Evolutionary conservation across 164 flowering plant genomes (phyloP).

Genomic region (Akebia trifoliata): DNA sequence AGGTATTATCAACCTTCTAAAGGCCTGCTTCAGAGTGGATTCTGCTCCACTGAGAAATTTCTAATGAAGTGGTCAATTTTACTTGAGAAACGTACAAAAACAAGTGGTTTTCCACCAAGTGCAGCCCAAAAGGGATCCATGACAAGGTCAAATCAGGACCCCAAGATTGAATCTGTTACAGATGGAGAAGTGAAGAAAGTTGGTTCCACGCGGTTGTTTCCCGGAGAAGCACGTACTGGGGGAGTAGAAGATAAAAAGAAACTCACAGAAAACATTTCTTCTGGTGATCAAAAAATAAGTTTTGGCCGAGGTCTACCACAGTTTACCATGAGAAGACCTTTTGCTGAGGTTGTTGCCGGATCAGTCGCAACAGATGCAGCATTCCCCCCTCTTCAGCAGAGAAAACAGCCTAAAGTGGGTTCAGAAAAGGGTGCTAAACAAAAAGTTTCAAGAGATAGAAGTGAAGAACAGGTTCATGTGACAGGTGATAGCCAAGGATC

Average conservation of each 20-base stretch:
- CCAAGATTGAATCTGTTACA: conserved; percentile 20
- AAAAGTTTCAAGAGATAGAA: conserved; percentile 25
- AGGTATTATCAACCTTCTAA: conserved; percentile 79
- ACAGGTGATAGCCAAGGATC: conserved; percentile 25
- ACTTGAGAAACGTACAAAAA: conserved; percentile 33
- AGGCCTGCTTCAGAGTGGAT: conserved; percentile 88
- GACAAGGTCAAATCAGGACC: conserved; percentile 17
- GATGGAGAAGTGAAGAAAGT: conserved; percentile 25
- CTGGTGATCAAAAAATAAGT: conserved; percentile 36
- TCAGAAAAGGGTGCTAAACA: conserved; percentile 42
- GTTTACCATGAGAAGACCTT: conserved; percentile 66
- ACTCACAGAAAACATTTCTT: conserved; percentile 17
- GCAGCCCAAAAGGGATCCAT: conserved; percentile 25
- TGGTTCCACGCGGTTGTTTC: conserved; percentile 17
- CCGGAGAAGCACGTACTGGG: conserved; percentile 21
- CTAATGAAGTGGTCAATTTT: conserved; percentile 60
- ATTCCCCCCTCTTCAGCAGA: conserved; percentile 81
- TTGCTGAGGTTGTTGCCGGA: conserved; percentile 94
- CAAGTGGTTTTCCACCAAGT: conserved; percentile 21
- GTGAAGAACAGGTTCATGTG: conserved; percentile 24
- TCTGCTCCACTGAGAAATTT: conserved; percentile 54
- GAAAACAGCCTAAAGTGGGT: conserved; percentile 30
- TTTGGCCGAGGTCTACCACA: conserved; percentile 64
- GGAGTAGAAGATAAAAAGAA: conserved; percentile 25
- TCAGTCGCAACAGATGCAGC: conserved; percentile 52